phyloP scores from a whole-genome alignment of 768 basidiomycete genomes.

The Mycena albidolilacea region DNA sequence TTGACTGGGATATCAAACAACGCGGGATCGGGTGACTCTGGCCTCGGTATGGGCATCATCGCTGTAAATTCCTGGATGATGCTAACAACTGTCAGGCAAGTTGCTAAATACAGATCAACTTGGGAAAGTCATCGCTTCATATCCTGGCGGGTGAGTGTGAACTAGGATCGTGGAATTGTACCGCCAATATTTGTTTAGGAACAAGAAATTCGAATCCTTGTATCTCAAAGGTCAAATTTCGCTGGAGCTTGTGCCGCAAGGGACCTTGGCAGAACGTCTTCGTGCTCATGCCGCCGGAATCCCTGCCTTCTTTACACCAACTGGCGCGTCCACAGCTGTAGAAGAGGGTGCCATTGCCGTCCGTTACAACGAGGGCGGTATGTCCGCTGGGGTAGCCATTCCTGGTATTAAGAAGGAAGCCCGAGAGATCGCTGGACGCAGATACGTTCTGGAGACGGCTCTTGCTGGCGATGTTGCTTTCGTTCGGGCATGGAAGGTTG shows the following conservation, averaged over 20 bases:
- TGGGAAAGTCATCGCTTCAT: conserved; percentile 89
- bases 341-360: conserved; percentile 86
- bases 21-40: conserved; percentile 79
- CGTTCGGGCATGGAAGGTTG: conserved; percentile 92
- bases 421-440: conserved; percentile 82
- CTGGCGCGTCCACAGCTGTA: conserved; percentile 88
- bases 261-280: conserved; percentile 89
- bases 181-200: conserved; percentile 58
- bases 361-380: conserved; percentile 84
- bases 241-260: conserved; percentile 92
- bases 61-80: conserved; percentile 7
- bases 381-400: conserved; percentile 76
- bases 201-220: conserved; percentile 87
- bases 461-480: conserved; percentile 89
- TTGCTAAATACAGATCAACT: conserved; percentile 83
- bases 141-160: conserved; percentile 83
- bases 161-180: not conserved
- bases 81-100: conserved; percentile 63
- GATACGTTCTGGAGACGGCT: conserved; percentile 86
- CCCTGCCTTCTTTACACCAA: conserved; percentile 95
- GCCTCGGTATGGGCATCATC: conserved; percentile 67
- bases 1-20: conserved; percentile 93
- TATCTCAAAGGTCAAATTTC: conserved; percentile 88
- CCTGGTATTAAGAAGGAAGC: conserved; percentile 84
- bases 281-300: conserved; percentile 93